Base-by-base conservation (phyloP, 2,329 filamentous ascomycete species). In the Spiromastix sp. region DNA sequence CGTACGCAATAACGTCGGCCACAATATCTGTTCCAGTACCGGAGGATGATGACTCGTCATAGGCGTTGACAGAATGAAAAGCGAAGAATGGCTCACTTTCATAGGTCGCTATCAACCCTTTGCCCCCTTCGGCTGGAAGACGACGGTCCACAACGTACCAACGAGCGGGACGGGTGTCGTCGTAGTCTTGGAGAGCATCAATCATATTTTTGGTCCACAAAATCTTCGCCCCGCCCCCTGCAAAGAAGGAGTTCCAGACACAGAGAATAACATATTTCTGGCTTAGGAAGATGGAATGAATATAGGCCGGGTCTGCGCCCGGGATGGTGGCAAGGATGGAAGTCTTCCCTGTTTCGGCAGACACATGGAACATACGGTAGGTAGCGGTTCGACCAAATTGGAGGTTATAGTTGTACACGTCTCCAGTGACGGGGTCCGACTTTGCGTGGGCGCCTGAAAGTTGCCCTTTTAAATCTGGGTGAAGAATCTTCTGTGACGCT, bases 401-500 rank as follows among this genome's bases (percentile, higher is more conserved):
- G n/a, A 87, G 70, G 49, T 93, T 93, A 60, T 74, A 89, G 58
- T 91, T 93, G 67, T 74, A 89, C 5, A 83, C 51, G 43, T 91
- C 83, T 5, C 85, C 84, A 0, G 78, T 86, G 0, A 60, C 56
- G 0, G 79, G 81, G 51, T 91, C 83, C 1, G 72, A 70, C 36
- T 79, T 76, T 0, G 79, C 74, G 52, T 93, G 85, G 0, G 85
- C 74, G 25, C 73, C 79, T 2, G 79, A 79, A 10, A 83, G 52
- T 0, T 70, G 72, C 0, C 85, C 85, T 9, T 64, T 73, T 9
- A 93, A 67, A 0, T 72, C 67, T 0, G 81, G 78, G 51, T 93
- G 79, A 10, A 93, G 64, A 2, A 49, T 51, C 1, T 51, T 49
- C 49, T 89, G 83, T 0, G 56, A 54, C 0, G 75, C 70, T n/a